A percentile compares a stretch with the other conserved stretches of the same genome.
Conservation (phyloP, 176 grass and related monocot species). For the Bolboschoenus planiculmis region DNA sequence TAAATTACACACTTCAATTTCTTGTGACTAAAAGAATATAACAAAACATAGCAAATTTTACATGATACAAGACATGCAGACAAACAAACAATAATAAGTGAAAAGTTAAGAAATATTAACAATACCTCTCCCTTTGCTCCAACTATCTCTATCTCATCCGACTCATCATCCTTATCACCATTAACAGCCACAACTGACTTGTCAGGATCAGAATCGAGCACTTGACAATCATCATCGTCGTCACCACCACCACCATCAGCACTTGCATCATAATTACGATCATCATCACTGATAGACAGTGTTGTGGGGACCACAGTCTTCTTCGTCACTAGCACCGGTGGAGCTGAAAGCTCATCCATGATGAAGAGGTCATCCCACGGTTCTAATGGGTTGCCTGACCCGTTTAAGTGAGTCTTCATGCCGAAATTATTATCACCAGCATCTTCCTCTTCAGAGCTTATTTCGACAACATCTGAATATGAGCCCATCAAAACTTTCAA, state of each 20-base stretch:
- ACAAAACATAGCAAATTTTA: neutral
- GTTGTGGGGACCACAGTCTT: neutral
- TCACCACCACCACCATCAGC: neutral
- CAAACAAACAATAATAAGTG: neutral
- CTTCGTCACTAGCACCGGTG: neutral
- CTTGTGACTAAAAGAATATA: neutral
- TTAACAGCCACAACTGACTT: slow-evolving; percentile 18
- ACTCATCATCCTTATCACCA: slow-evolving; percentile 34
- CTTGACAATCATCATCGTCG: slow-evolving; percentile 65
- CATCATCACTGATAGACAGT: slow-evolving; percentile 24
- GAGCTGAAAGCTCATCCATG: slow-evolving; percentile 40
- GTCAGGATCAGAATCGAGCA: slow-evolving; percentile 70
- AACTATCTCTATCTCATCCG: slow-evolving; percentile 73
- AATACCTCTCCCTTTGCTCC: slow-evolving; percentile 79
- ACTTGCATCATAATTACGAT: neutral
- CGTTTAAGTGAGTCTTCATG: neutral
- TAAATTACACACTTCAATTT: neutral
- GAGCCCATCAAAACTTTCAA: slow-evolving; percentile 29
- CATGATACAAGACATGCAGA: neutral
- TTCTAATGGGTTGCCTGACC: neutral
- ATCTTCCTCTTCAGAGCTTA: slow-evolving; percentile 95
- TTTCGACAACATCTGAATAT: slow-evolving; percentile 44
- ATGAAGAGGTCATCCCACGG: slow-evolving; percentile 55
- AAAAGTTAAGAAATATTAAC: slow-evolving; percentile 1
- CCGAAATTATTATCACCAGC: neutral